Evolutionary conservation across 352 stramenopile genomes (phyloP).

Genomic region (Phytophthora quininea): DNA sequence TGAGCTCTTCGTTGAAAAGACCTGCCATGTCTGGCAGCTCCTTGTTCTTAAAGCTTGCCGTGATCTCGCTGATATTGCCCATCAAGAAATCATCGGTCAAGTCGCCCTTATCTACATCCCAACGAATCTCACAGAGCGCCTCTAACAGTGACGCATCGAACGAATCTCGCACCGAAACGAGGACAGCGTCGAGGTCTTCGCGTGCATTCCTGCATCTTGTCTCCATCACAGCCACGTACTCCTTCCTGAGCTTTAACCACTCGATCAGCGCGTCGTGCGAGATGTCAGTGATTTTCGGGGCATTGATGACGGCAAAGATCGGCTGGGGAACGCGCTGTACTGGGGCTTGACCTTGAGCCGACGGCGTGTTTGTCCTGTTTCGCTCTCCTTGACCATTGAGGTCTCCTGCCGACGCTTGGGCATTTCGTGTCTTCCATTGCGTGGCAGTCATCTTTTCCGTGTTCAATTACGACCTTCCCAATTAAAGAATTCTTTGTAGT

Average conservation of each 20-base stretch:
- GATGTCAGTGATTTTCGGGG: slow-evolving; percentile 15
- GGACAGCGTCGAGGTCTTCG: slow-evolving; percentile 7
- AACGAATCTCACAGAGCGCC: slow-evolving; percentile 16
- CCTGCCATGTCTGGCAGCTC: slow-evolving; percentile 8
- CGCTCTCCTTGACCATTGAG: neutral
- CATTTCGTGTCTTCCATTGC: slow-evolving; percentile 9
- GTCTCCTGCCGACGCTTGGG: neutral
- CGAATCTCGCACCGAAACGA: slow-evolving; percentile 6
- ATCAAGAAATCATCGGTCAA: slow-evolving; percentile 18
- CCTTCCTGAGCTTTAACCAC: slow-evolving; percentile 14
- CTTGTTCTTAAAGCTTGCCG: slow-evolving; percentile 13
- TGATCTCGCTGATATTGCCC: slow-evolving; percentile 19
- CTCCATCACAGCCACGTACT: slow-evolving; percentile 15
- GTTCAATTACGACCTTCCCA: slow-evolving; percentile 23
- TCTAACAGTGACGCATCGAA: slow-evolving; percentile 16
- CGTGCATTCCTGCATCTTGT: slow-evolving; percentile 6
- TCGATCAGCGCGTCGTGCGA: slow-evolving; percentile 12
- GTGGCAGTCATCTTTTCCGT: neutral
- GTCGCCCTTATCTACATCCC: slow-evolving; percentile 12
- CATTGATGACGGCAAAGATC: slow-evolving; percentile 14
- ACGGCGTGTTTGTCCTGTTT: neutral
- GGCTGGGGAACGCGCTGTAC: slow-evolving; percentile 3
- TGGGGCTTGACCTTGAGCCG: neutral
- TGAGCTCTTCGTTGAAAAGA: slow-evolving; percentile 9
- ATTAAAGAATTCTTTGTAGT: slow-evolving; percentile 29